Percentiles rank a stretch among this genome's conserved stretches.
Conservation (phyloP, 2,329 filamentous ascomycete genomes). For the Fusarium humuli region DNA sequence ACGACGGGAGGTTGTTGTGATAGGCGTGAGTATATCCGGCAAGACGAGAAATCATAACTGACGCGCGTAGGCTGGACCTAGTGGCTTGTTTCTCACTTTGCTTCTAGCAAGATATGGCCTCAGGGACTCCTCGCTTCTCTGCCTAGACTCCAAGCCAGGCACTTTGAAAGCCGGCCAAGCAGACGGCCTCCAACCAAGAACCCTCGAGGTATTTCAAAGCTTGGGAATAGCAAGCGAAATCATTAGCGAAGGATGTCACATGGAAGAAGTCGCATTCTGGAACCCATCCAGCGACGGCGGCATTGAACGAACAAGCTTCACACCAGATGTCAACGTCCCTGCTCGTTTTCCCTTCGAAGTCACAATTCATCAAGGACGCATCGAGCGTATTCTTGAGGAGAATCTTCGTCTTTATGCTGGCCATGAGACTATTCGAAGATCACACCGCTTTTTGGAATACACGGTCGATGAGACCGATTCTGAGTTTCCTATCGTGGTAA, state of each 20-base stretch:
- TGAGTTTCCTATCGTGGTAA: constrained; percentile 2
- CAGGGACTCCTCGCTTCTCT: not conserved
- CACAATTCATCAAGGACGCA: constrained; percentile 20
- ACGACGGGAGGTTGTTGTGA: constrained; percentile 6
- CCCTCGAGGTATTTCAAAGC: constrained; percentile 21
- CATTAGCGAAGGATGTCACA: constrained; percentile 19
- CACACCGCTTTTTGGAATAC: constrained; percentile 16
- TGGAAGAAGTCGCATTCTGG: constrained; percentile 28
- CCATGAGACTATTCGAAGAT: not conserved
- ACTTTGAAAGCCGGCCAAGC: constrained; percentile 20
- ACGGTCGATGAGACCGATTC: not conserved
- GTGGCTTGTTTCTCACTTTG: constrained; percentile 12
- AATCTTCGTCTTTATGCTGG: constrained; percentile 12
- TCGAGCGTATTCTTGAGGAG: constrained; percentile 21
- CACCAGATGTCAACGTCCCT: constrained; percentile 9
- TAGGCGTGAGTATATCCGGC: not conserved
- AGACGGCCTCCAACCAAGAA: constrained; percentile 22
- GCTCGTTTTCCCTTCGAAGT: constrained; percentile 16
- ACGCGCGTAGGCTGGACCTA: constrained; percentile 3
- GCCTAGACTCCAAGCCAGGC: constrained; percentile 12
- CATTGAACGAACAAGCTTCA: constrained; percentile 20
- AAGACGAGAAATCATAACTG: fast-evolving
- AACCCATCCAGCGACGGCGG: constrained; percentile 1
- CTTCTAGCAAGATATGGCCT: constrained; percentile 15
- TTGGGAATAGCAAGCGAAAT: constrained; percentile 19